Percentiles rank a stretch among this genome's conserved stretches.
Evolutionary conservation across 1,139 yeast species (phyloP).

Genomic region (Pichia sp.): DNA sequence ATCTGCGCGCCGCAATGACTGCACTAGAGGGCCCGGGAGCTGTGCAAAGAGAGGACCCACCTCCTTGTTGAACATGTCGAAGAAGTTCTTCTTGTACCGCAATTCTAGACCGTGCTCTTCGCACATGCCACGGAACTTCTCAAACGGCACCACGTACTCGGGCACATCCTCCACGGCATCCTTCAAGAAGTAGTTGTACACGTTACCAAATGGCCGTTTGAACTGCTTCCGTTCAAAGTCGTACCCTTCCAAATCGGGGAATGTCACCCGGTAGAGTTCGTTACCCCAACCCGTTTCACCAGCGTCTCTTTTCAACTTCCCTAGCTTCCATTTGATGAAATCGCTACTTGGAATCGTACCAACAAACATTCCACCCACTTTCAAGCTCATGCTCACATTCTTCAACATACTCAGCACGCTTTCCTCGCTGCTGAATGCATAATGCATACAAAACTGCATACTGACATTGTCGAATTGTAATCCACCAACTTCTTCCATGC

Average conservation of each 20-base stretch:
- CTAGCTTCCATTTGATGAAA: constrained; percentile 60
- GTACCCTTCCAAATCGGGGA: constrained; percentile 37
- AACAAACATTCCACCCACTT: constrained; percentile 77
- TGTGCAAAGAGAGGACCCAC: constrained; percentile 57
- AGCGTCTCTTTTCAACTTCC: constrained; percentile 32
- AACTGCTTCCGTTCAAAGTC: constrained; percentile 66
- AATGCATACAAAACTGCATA: constrained; percentile 88
- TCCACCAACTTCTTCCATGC: constrained; percentile 42
- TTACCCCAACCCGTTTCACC: constrained; percentile 71
- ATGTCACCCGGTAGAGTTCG: constrained; percentile 70
- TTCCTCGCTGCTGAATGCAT: constrained; percentile 83
- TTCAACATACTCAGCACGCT: constrained; percentile 66
- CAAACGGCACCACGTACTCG: constrained; percentile 96
- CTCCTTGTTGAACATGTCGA: constrained; percentile 75
- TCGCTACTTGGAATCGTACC: constrained; percentile 96
- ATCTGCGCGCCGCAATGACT: constrained; percentile 65
- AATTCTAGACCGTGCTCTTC: constrained; percentile 76
- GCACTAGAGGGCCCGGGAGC: constrained; percentile 57
- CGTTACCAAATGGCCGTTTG: constrained; percentile 74
- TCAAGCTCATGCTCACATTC: constrained; percentile 70
- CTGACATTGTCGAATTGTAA: constrained; percentile 87
- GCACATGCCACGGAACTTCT: constrained; percentile 71
- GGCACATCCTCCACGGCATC: constrained; percentile 98
- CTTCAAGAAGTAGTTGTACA: constrained; percentile 70
- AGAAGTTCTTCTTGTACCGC: constrained; percentile 67